These are phyloP conservation scores for Sophora flavescens DNA, from an alignment of 306 rosid species.

Conservation along the genomic window DNA sequence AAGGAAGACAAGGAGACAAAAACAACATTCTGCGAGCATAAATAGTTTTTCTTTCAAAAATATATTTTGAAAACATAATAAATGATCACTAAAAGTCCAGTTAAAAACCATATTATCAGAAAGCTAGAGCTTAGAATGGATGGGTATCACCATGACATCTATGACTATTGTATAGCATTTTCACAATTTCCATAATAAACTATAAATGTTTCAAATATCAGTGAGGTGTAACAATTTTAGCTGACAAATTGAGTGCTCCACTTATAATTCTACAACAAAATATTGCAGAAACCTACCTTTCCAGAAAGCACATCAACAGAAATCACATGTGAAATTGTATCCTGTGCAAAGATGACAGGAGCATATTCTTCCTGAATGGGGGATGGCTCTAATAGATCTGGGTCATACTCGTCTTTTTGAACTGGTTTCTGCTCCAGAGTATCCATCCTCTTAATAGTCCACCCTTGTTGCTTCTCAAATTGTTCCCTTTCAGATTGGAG, in stretches of 20 bases:
- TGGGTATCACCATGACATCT: not conserved
- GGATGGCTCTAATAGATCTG: slow-evolving; percentile 65
- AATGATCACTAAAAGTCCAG: not conserved
- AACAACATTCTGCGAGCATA: not conserved
- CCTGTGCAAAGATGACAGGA: slow-evolving; percentile 85
- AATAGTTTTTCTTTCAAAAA: not conserved
- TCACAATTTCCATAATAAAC: not conserved
- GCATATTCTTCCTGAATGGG: slow-evolving; percentile 78
- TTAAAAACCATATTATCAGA: not conserved
- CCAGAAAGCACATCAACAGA: slow-evolving; percentile 76
- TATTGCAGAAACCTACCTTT: slow-evolving; percentile 54
- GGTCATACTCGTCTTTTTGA: slow-evolving; percentile 64
- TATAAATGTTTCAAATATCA: slow-evolving; percentile 1
- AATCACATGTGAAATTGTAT: slow-evolving; percentile 70
- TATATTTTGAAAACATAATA: not conserved
- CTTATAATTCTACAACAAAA: slow-evolving; percentile 15
- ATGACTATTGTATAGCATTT: slow-evolving; percentile 16
- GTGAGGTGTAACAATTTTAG: not conserved
- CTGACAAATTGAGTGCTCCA: not conserved
- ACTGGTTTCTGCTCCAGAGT: slow-evolving; percentile 66
- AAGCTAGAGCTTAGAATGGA: slow-evolving; percentile 20
- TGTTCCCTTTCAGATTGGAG: slow-evolving; percentile 79
- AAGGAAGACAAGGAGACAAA: not conserved
- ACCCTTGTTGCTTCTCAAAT: slow-evolving; percentile 89
- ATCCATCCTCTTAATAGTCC: slow-evolving; percentile 86